phyloP scores from a whole-genome alignment of 345 rosid genomes.

The Eucalyptus decipiens region DNA sequence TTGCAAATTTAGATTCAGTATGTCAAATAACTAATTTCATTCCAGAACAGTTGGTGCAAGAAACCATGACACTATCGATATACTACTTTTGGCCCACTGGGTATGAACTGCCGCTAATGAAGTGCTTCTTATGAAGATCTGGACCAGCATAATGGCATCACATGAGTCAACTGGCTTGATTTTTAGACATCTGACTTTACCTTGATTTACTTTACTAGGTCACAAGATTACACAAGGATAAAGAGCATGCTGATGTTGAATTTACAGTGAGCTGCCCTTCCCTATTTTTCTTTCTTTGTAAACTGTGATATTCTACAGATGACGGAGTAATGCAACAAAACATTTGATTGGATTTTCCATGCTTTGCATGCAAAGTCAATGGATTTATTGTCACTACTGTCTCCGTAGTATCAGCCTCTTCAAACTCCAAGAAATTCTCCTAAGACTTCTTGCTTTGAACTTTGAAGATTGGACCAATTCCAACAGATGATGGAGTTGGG shows the following conservation, averaged over 20 bases:
- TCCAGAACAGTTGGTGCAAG: background rate
- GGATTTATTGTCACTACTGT: background rate
- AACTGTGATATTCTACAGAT: background rate
- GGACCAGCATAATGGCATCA: background rate
- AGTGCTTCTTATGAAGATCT: background rate
- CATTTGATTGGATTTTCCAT: background rate
- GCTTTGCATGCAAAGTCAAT: background rate
- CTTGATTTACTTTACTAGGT: background rate
- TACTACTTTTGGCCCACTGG: background rate
- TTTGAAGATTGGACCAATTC: slow-evolving; percentile 75
- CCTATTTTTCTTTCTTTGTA: background rate
- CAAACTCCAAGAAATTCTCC: background rate
- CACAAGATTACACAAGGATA: slow-evolving; percentile 70
- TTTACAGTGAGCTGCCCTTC: slow-evolving; percentile 46
- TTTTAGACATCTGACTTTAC: background rate
- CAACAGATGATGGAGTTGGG: slow-evolving; percentile 31
- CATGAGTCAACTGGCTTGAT: background rate
- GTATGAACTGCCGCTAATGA: background rate
- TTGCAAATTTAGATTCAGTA: background rate
- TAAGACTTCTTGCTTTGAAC: background rate
- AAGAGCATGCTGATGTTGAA: slow-evolving; percentile 82
- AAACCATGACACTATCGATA: background rate
- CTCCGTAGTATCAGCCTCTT: background rate
- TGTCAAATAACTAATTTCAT: background rate
- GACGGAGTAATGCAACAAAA: background rate